phyloP scores from a whole-genome alignment of 805 yeast species.

The Myxozyma vanderwaltii region DNA sequence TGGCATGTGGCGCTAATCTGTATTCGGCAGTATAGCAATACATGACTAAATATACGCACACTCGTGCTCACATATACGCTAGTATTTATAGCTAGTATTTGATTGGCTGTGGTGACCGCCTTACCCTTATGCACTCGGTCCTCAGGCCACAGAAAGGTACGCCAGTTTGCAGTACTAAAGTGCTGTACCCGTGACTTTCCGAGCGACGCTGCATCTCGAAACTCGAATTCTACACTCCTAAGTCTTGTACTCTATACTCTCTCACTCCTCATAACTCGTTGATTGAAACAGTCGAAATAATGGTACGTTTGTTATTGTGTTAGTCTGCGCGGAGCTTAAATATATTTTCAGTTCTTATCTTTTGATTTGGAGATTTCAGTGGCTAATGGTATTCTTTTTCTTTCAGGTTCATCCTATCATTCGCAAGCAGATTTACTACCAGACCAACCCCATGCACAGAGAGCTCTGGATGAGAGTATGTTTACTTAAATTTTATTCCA shows the following conservation, averaged over 20 bases:
- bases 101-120: slow-evolving; percentile 4
- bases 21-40: background rate
- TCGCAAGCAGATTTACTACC: slow-evolving; percentile 31
- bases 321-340: background rate
- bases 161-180: background rate
- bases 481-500: too few species aligned
- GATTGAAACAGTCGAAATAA: background rate
- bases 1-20: background rate
- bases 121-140: background rate
- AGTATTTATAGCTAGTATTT: background rate
- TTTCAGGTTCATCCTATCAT: slow-evolving; percentile 20
- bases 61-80: slow-evolving; percentile 4
- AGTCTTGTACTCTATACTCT: too few species aligned
- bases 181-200: slow-evolving; percentile 4
- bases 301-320: slow-evolving; percentile 1
- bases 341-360: background rate
- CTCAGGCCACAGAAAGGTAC: slow-evolving; percentile 9
- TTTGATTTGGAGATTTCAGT: background rate
- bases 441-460: slow-evolving; percentile 21
- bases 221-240: background rate
- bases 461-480: slow-evolving; percentile 33
- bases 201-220: background rate
- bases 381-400: background rate
- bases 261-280: background rate
- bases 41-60: background rate